A percentile compares a stretch with the other conserved stretches of the same genome.
phyloP scores from a whole-genome alignment of 202 grass and related monocot species.

The Setaria italica region DNA sequence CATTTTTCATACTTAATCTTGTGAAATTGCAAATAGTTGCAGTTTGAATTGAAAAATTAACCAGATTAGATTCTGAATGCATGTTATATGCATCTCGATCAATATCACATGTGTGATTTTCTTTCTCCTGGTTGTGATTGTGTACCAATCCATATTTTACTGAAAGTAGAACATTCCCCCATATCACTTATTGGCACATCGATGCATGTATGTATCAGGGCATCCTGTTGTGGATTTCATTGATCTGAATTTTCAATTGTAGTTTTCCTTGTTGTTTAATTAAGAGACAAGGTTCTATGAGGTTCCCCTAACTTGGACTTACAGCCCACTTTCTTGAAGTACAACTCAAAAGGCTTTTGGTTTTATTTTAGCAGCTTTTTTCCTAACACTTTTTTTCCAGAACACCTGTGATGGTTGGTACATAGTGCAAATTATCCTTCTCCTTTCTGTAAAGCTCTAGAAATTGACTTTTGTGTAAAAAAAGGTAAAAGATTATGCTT shows the following conservation, averaged over 20 bases:
- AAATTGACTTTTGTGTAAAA: not conserved
- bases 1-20: not conserved
- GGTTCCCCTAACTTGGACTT: not conserved
- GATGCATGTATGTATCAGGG: not conserved
- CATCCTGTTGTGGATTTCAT: not conserved
- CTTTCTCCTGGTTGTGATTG: not conserved
- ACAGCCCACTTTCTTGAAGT: not conserved
- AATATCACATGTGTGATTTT: constrained; percentile 42
- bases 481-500: not conserved
- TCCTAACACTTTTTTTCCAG: not conserved
- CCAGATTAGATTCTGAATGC: not conserved
- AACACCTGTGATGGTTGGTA: not conserved
- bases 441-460: not conserved
- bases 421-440: not conserved
- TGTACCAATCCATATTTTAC: not conserved
- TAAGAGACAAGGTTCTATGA: not conserved
- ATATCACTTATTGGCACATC: not conserved
- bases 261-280: not conserved
- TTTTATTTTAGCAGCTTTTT: not conserved
- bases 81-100: constrained; percentile 10
- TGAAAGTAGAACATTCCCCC: not conserved
- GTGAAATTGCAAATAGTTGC: not conserved
- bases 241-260: not conserved
- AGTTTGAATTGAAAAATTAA: not conserved
- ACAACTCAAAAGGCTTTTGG: not conserved